phyloP scores from a whole-genome alignment of 441 rosid genomes.

The Populus hybrid region DNA sequence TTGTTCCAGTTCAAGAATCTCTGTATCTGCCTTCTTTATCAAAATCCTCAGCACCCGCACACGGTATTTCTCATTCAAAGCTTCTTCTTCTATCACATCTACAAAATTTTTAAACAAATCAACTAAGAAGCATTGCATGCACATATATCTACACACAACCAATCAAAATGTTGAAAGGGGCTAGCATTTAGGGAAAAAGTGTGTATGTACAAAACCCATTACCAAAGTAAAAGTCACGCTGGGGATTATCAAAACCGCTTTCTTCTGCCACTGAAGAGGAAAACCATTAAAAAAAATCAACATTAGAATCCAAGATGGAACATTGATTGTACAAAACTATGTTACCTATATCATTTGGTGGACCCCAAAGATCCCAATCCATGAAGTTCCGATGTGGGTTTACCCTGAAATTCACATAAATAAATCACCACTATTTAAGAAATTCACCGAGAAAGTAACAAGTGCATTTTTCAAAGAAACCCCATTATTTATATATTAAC shows the following conservation, averaged over 20 bases:
- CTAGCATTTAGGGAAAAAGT: background rate
- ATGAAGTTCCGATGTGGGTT: slow-evolving; percentile 22
- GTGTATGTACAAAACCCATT: slow-evolving; percentile 18
- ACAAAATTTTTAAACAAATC: background rate
- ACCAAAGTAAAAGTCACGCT: slow-evolving; percentile 42
- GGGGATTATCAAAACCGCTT: slow-evolving; percentile 22
- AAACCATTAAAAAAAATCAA: background rate
- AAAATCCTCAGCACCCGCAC: slow-evolving; percentile 50
- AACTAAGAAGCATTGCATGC: background rate
- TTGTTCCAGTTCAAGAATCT: slow-evolving; percentile 47
- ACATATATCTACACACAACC: background rate
- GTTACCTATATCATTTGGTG: slow-evolving; percentile 36
- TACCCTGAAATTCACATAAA: slow-evolving; percentile 28
- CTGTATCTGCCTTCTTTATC: slow-evolving; percentile 48
- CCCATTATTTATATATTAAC: background rate
- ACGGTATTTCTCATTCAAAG: slow-evolving; percentile 52
- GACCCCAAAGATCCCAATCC: slow-evolving; percentile 64
- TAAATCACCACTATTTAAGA: slow-evolving; percentile 4
- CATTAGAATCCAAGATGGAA: slow-evolving; percentile 13
- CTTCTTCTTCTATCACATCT: slow-evolving; percentile 61
- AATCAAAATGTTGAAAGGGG: background rate
- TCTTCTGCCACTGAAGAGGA: slow-evolving; percentile 36
- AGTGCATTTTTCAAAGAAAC: background rate
- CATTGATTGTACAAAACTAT: background rate
- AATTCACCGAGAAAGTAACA: background rate